These are phyloP conservation scores for Hypoxylon perforatum DNA, from an alignment of 495 filamentous ascomycete genomes.

Conservation along the genomic window DNA sequence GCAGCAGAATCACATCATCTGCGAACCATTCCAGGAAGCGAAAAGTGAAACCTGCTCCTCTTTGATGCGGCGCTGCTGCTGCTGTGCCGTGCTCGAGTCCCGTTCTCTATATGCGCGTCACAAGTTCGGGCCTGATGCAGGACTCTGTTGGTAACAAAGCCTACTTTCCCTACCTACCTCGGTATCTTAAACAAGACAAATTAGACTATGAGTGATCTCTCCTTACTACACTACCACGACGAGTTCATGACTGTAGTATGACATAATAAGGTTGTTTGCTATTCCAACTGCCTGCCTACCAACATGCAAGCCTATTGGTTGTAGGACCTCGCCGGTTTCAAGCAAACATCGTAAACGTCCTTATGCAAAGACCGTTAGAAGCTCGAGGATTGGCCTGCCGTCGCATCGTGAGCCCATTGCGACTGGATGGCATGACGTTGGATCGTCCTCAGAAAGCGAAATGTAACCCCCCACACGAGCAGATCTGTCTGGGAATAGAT, in stretches of 20 bases:
- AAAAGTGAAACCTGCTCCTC: conserved; percentile 32
- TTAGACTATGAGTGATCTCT: neutral
- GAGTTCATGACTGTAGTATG: conserved; percentile 13
- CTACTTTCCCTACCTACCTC: too few species aligned
- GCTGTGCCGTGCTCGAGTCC: conserved; percentile 23
- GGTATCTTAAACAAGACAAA: conserved; percentile 14
- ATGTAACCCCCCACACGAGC: conserved; percentile 37
- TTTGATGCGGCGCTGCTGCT: conserved; percentile 19
- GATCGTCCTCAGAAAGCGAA: conserved; percentile 29
- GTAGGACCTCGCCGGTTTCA: neutral
- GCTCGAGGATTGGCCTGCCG: conserved; percentile 27
- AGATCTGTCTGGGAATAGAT: conserved; percentile 31
- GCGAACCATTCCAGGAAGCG: conserved; percentile 20
- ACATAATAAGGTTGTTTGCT: conserved; percentile 19
- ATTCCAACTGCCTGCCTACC: neutral
- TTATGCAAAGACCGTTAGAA: conserved; percentile 2
- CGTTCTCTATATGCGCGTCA: conserved; percentile 9
- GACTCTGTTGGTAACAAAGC: conserved; percentile 9
- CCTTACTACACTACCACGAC: neutral
- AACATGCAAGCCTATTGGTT: neutral
- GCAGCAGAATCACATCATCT: conserved; percentile 22
- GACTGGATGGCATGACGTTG: conserved; percentile 35
- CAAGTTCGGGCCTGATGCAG: conserved; percentile 5
- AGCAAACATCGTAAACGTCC: conserved; percentile 13
- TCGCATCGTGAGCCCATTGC: conserved; percentile 22